These are phyloP conservation scores for Botrytis deweyae DNA, from an alignment of 2,329 filamentous ascomycete species.

Conservation along the genomic window DNA sequence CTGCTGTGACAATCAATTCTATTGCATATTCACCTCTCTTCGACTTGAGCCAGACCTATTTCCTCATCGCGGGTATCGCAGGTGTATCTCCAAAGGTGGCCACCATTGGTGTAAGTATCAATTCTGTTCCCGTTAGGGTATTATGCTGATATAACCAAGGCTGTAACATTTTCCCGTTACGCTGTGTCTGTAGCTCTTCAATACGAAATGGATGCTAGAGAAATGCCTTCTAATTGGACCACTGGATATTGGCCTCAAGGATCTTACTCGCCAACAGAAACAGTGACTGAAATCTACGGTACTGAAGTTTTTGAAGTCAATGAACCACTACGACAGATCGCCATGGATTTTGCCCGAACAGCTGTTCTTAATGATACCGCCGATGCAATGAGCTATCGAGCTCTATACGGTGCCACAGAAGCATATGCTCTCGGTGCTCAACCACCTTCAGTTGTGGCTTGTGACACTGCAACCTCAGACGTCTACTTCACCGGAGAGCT, in stretches of 20 bases:
- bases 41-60: slow-evolving; percentile 65
- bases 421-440: slow-evolving; percentile 13
- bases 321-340: slow-evolving; percentile 52
- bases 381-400: slow-evolving; percentile 52
- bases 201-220: slow-evolving; percentile 70
- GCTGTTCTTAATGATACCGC: slow-evolving; percentile 53
- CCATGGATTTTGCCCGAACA: slow-evolving; percentile 45
- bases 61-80: slow-evolving; percentile 68
- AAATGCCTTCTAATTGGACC: slow-evolving; percentile 60
- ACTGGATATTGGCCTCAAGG: slow-evolving; percentile 69
- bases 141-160: slow-evolving; percentile 29
- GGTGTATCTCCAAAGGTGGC: slow-evolving; percentile 67
- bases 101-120: slow-evolving; percentile 50
- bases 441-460: slow-evolving; percentile 46
- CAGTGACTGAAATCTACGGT: slow-evolving; percentile 59
- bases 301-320: slow-evolving; percentile 68
- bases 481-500: slow-evolving; percentile 66
- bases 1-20: slow-evolving; percentile 62
- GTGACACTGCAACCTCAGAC: slow-evolving; percentile 67
- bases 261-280: slow-evolving; percentile 49
- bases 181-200: slow-evolving; percentile 71
- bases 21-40: slow-evolving; percentile 61
- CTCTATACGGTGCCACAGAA: slow-evolving; percentile 44
- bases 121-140: background rate
- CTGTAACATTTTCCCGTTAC: slow-evolving; percentile 65